Base-by-base conservation (phyloP, 1,284 basidiomycete species). In the Moniliophthora roreri region DNA sequence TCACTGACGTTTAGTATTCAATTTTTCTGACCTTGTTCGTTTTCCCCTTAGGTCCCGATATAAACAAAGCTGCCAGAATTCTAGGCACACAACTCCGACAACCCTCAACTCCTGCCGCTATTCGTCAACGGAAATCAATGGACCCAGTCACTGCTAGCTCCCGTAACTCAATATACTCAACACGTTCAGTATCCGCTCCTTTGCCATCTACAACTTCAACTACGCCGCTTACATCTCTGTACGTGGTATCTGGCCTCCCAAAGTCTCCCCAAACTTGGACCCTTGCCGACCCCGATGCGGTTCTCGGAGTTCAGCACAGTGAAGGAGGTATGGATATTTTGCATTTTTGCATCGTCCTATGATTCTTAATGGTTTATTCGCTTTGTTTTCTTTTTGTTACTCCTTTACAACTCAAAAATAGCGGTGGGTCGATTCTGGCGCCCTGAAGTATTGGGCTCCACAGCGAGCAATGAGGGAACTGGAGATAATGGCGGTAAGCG, bases 341-440 rank as follows among this genome's bases (percentile, higher is more conserved):
- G 6, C 28, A 32, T 32, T 32, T 6, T 6, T 6, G 11, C 11
- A 6, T 11, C 11, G 6, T 32, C 28, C 28, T 11, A 32, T n/a
- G n/a, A 11, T 32, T 32, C 28, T 32, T 6, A 32, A 6, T 32
- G 11, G 28, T 6, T 6, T 11, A 32, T 32, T 32, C n/a, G n/a
- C n/a, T n/a, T n/a, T n/a, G 6, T 32, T 32, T 32, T 6, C 6
- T 32, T 11, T 32, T 32, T 32, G 11, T 32, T 32, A 32, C 28
- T 32, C 28, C 28, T 32, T 32, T 32, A 6, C 28, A 11, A 32
- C 28, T 11, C 6, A 6, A 32, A 32, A 32, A 32, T 32, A 32
- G 94, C 94, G 37, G 91, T 98, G 41, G 88, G 84, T 55, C 81
- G 93, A 45, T 97, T 91, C 83, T 98, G 94, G 94, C 78, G 95